phyloP scores from a whole-genome alignment of 768 basidiomycete species.

The Cyclocybe aegerita region DNA sequence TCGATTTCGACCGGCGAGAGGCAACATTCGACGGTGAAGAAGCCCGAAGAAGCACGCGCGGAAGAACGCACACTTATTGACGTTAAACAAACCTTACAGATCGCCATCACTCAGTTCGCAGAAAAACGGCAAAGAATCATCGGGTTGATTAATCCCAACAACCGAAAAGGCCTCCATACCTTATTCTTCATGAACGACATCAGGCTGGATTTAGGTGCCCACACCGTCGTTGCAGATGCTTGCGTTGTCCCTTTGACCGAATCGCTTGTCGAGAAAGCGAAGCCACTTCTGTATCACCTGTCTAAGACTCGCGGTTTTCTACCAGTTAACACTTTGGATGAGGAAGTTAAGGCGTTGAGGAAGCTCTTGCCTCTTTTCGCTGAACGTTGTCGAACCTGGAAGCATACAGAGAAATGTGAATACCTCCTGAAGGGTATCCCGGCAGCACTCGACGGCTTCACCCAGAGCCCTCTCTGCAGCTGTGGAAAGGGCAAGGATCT shows the following conservation, averaged over 20 bases:
- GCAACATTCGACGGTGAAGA: constrained; percentile 18
- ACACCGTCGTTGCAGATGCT: constrained; percentile 41
- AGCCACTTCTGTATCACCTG: neutral
- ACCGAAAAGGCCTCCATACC: constrained; percentile 23
- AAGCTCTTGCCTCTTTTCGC: constrained; percentile 46
- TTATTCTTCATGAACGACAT: constrained; percentile 36
- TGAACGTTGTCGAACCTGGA: constrained; percentile 55
- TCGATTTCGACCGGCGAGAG: constrained; percentile 30
- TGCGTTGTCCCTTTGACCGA: constrained; percentile 31
- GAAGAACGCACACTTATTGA: constrained; percentile 14
- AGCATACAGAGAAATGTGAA: constrained; percentile 45
- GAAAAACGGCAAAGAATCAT: constrained; percentile 3
- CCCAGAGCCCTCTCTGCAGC: constrained; percentile 39
- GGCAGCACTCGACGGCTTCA: constrained; percentile 31
- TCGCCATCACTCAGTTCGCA: constrained; percentile 11
- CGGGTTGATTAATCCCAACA: constrained; percentile 19
- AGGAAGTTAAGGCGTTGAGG: constrained; percentile 46
- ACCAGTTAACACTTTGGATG: constrained; percentile 17
- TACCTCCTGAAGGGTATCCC: constrained; percentile 39
- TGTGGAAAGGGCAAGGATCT: constrained; percentile 49
- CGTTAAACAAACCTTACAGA: constrained; percentile 29
- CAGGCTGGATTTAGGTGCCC: constrained; percentile 36
- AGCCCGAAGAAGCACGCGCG: no score
- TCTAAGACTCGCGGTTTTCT: neutral
- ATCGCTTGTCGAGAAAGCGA: neutral